phyloP scores from a whole-genome alignment of 805 yeast genomes.

The Sugiyamaella chiloensis region DNA sequence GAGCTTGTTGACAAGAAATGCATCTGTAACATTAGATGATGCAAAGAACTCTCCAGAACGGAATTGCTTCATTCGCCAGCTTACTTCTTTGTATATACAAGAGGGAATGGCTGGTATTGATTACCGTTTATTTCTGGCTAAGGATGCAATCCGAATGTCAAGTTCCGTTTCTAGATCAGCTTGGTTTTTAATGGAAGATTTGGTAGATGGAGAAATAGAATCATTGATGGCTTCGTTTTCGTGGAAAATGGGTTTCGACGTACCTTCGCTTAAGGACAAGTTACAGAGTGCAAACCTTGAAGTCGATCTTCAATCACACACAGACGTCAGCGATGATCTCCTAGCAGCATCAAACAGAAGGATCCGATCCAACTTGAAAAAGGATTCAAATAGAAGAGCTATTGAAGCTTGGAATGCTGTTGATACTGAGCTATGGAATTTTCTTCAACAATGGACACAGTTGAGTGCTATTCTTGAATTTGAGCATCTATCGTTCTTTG shows the following conservation, averaged over 20 bases:
- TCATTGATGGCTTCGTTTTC: conserved; percentile 11
- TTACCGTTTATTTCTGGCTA: conserved; percentile 17
- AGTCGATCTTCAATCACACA: neutral
- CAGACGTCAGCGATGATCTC: neutral
- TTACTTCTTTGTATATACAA: conserved; percentile 18
- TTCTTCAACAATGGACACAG: conserved; percentile 12
- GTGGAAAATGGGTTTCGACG: conserved; percentile 23
- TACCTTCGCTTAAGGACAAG: neutral
- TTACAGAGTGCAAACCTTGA: neutral
- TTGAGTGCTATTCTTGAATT: neutral
- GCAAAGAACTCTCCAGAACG: conserved; percentile 11
- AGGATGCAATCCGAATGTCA: conserved; percentile 20
- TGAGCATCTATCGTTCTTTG: neutral
- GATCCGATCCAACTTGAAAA: conserved; percentile 1
- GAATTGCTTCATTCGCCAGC: conserved; percentile 8
- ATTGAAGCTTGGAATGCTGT: conserved; percentile 23
- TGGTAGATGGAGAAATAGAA: conserved; percentile 4
- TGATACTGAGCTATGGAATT: conserved; percentile 25
- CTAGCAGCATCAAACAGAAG: conserved; percentile 1
- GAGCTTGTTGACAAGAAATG: conserved; percentile 12
- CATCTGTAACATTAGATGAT: conserved; percentile 13
- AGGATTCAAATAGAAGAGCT: conserved; percentile 3
- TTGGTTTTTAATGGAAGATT: conserved; percentile 22
- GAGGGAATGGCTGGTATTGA: conserved; percentile 13
- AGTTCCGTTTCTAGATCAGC: conserved; percentile 14